A percentile compares a stretch with the other conserved stretches of the same genome.
Evolutionary conservation across 2,329 filamentous ascomycete genomes (phyloP).

Genomic region (Coleophoma cylindrospora): DNA sequence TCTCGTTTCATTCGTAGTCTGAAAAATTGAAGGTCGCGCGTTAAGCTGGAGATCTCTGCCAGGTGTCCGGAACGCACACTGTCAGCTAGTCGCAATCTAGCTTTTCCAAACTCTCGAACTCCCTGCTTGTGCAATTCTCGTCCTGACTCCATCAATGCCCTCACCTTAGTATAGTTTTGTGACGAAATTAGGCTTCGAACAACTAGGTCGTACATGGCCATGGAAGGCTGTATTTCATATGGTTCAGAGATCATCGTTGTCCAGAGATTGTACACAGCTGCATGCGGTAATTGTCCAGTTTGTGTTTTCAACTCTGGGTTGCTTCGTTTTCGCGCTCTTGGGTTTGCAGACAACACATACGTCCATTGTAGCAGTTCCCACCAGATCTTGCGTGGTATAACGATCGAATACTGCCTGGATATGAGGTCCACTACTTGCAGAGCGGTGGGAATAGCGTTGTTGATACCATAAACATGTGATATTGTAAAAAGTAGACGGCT

Average conservation of each 20-base stretch:
- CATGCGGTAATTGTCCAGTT: slow-evolving; percentile 12
- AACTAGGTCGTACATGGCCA: slow-evolving; percentile 20
- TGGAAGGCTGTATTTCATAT: slow-evolving; percentile 21
- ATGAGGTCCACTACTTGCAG: slow-evolving; percentile 57
- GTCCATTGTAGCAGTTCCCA: slow-evolving; percentile 62
- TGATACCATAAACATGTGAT: slow-evolving; percentile 65
- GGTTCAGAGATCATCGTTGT: slow-evolving; percentile 21
- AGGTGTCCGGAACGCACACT: neutral
- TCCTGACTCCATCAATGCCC: slow-evolving; percentile 13
- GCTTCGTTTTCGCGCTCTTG: neutral
- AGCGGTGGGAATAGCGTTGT: slow-evolving; percentile 55
- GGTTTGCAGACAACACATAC: slow-evolving; percentile 43
- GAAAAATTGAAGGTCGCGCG: neutral
- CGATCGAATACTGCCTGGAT: slow-evolving; percentile 52
- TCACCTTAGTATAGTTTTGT: slow-evolving; percentile 9
- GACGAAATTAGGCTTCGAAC: slow-evolving; percentile 13
- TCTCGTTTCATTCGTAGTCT: slow-evolving; percentile 6
- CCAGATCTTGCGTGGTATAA: slow-evolving; percentile 57
- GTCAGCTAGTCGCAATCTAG: neutral
- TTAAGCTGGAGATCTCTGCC: neutral
- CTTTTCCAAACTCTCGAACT: neutral
- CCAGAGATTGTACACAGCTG: slow-evolving; percentile 19
- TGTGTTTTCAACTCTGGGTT: neutral
- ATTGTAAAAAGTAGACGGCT: slow-evolving; percentile 55
- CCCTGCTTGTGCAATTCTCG: slow-evolving; percentile 4